phyloP scores from a whole-genome alignment of 768 basidiomycete species.

The Lactarius hengduanensis region DNA sequence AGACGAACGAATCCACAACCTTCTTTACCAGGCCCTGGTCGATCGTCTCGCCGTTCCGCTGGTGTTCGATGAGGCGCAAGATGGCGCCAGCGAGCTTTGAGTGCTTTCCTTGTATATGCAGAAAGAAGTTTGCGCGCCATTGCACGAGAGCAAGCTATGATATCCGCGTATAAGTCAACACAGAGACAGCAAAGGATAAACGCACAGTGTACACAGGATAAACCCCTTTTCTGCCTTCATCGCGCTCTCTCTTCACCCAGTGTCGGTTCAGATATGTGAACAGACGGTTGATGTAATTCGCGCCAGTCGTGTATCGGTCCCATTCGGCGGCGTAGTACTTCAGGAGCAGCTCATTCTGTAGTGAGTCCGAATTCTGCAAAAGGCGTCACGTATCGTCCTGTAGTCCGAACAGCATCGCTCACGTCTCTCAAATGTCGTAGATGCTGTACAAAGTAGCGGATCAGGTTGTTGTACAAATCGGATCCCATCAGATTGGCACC shows the following conservation, averaged over 20 bases:
- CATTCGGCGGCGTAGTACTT: slow-evolving; percentile 92
- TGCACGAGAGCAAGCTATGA: slow-evolving; percentile 86
- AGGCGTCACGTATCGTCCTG: slow-evolving; percentile 8
- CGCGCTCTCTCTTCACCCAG: slow-evolving; percentile 98
- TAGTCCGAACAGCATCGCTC: slow-evolving; percentile 37
- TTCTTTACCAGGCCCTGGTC: slow-evolving; percentile 92
- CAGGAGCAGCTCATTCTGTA: slow-evolving; percentile 85
- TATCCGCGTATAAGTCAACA: slow-evolving; percentile 11
- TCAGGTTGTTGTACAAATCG: slow-evolving; percentile 94
- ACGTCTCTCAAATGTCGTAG: slow-evolving; percentile 65
- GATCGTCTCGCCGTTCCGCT: slow-evolving; percentile 91
- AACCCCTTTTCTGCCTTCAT: slow-evolving; percentile 92
- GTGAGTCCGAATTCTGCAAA: slow-evolving; percentile 65
- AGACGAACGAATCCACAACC: slow-evolving; percentile 93
- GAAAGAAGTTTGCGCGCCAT: slow-evolving; percentile 92
- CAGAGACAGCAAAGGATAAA: slow-evolving; percentile 19
- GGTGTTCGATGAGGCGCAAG: slow-evolving; percentile 85
- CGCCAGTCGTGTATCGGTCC: slow-evolving; percentile 96
- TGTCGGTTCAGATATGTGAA: slow-evolving; percentile 99
- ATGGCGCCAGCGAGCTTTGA: slow-evolving; percentile 85
- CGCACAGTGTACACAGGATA: slow-evolving; percentile 95
- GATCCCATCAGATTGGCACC: slow-evolving; percentile 97
- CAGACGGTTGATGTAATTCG: slow-evolving; percentile 94
- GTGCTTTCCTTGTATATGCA: slow-evolving; percentile 78
- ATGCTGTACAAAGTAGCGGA: slow-evolving; percentile 85